Evolutionary conservation across 139 green algal species (phyloP), one percentile per base, ranked within the genome.

Genomic region (Limnomonas spitsbergensis): DNA sequence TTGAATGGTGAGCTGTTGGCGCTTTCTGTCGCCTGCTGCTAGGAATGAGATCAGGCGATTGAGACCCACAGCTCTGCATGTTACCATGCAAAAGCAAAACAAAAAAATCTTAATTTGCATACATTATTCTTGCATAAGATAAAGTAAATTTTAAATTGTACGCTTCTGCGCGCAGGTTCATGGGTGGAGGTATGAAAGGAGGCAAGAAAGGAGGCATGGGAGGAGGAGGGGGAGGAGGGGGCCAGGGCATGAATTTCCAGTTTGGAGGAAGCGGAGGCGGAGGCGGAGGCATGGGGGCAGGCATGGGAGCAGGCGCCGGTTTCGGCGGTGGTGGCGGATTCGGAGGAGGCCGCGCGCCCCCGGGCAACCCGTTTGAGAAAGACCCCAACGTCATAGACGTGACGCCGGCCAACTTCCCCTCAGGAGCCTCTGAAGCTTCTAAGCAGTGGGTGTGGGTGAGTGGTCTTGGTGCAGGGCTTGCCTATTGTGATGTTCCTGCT

Each of bases 131-230:
- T n/a, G n/a, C n/a, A n/a, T n/a, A n/a, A 54, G 42, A 27, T 54
- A 9, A 6, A 54, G 42, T 54, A 6, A 54, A 9, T 9, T 54
- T 54, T 27, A 6, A 54, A 54, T 54, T 6, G 42, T 54, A 9
- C 42, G 6, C 42, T 27, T 54, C 42, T n/a, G n/a, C n/a, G n/a
- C n/a, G 4, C 9, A 70, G 56, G 26, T 93, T 95, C 29, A 94
- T 95, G 78, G 91, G 91, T 9, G 82, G 82, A 9, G 66, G 76
- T 24, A 71, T 77, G 72, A n/a, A n/a, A n/a, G n/a, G n/a, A n/a
- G n/a, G n/a, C n/a, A n/a, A n/a, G n/a, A 66, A 70, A 1, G 83
- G 76, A 56, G 75, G 73, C 29, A 54, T 82, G 32, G 56, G 71
- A 35, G 54, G 56, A 9, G 73, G 80, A 32, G 82, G 82, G 42